Base-by-base conservation (phyloP, 306 rosid species). In the Casuarina equisetifolia region DNA sequence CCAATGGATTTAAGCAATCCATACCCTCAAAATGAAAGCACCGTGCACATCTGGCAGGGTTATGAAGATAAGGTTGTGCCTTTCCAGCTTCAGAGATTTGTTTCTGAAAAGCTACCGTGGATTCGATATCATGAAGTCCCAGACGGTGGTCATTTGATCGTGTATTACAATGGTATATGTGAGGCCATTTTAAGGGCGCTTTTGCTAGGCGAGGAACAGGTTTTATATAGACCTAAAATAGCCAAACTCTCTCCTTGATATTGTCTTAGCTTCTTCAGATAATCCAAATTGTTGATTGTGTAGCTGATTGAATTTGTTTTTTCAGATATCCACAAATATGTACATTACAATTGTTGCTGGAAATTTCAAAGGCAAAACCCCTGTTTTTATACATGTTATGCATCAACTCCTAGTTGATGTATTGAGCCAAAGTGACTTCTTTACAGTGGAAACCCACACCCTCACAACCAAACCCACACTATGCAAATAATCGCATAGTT, bases 11-110 rank as follows among this genome's bases (percentile, higher is more conserved):
- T 94, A 15, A 83, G 77, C n/a, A 87, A 88, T 79, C 98, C 98
- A 25, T 94, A 89, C 53, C 82, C 90, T 6, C 70, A 82, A 17
- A 89, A 90, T 61, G 83, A 57, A 67, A 87, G 89, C 36, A 52
- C 55, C 50, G 95, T 89, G 61, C 98, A 94, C 83, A 89, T 94
- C 55, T 94, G 97, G 97, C 98, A 94, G 67, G 98, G 98, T 8
- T 90, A 79, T 44, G 98, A 94, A 79, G 98, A 94, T 69, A 92
- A 90, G 82, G 95, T 94, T 19, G 98, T 94, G 80, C 97, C 98
- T 50, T 80, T 87, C 70, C 77, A 90, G 79, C 85, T 92, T 55
- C 98, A 94, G 59, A 92, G 97, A 83, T 89, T 83, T 76, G 76
- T 94, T 69, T 76, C 93, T 43, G 79, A 66, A 76, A 89, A 88